Conservation (phyloP, 228 moss, liverwort and hornwort species). For the Sphagnum magellanicum region DNA sequence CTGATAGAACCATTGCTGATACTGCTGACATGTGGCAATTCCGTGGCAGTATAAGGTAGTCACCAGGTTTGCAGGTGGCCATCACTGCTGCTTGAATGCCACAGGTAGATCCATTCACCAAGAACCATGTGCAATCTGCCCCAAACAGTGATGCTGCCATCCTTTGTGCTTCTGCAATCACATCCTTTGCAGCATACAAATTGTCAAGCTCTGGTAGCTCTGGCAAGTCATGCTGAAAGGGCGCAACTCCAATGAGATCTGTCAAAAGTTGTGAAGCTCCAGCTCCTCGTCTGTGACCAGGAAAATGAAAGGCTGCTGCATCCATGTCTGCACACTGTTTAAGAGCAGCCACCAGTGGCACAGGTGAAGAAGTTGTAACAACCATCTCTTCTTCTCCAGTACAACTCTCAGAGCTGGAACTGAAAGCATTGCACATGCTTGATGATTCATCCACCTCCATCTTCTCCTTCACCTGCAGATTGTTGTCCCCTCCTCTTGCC, state of each 20-base stretch:
- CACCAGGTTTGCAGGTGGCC: slow-evolving; percentile 67
- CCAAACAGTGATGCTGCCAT: slow-evolving; percentile 65
- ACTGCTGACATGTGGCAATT: slow-evolving; percentile 84
- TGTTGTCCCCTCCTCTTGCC: too few relatives aligned
- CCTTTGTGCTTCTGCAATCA: slow-evolving; percentile 57
- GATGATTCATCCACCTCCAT: too few relatives aligned
- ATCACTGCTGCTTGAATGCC: slow-evolving; percentile 92
- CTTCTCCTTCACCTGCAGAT: too few relatives aligned
- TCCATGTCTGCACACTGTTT: slow-evolving; percentile 54
- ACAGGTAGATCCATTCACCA: slow-evolving; percentile 89
- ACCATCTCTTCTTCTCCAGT: too few relatives aligned
- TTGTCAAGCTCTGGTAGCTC: slow-evolving; percentile 91
- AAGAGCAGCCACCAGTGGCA: slow-evolving; percentile 54
- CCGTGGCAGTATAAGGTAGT: slow-evolving; percentile 68
- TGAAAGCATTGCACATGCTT: too few relatives aligned
- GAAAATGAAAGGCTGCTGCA: slow-evolving; percentile 79
- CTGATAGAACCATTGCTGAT: slow-evolving; percentile 82
- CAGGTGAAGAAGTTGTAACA: not conserved
- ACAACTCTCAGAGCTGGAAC: too few relatives aligned
- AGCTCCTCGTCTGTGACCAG: slow-evolving; percentile 69
- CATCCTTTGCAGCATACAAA: slow-evolving; percentile 62
- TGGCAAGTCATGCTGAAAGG: slow-evolving; percentile 65
- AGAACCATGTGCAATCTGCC: slow-evolving; percentile 77
- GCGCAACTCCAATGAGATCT: slow-evolving; percentile 31
- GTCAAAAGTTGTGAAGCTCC: slow-evolving; percentile 57